Evolutionary conservation across 2,329 filamentous ascomycete genomes (phyloP), one percentile per base, ranked within the genome.

Genomic region (Beauveria sp.): DNA sequence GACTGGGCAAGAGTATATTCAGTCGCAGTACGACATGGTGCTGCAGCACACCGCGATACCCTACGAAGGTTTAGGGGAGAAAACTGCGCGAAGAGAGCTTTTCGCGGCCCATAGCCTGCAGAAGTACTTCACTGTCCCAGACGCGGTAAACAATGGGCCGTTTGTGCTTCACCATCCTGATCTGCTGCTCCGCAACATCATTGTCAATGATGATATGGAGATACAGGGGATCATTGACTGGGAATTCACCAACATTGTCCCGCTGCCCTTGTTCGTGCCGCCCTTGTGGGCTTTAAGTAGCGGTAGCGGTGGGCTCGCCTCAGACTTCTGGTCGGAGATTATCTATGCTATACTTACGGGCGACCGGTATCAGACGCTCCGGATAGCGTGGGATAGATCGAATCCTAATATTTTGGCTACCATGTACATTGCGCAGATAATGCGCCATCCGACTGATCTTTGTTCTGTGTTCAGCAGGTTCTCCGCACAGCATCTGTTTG

Each of bases 191-290:
- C 47, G 53, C 26, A 70, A 70, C 60, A 68, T 68, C 18, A 63
- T 71, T 34, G 67, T 71, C 14, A 66, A 70, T 28, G 58, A 65
- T 1, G 47, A 65, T 8, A 34, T 69, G 2, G 59, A 50, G 3
- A 67, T 71, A 20, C 61, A 55, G 18, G 66, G 63, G n/a, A 65
- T 70, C 22, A 66, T 70, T 54, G 70, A 70, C 59, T 70, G 68
- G 70, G 69, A 70, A 58, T 71, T 66, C 50, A 16, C 65, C 5
- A 20, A 43, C 22, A n/a, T 47, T 20, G 43, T 62, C n/a, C 61
- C 61, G 6, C 18, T 49, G 18, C 54, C 34, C 10, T 28, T 62
- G 4, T 54, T 47, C 42, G 28, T 34, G 7, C 56, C 65, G 3
- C 62, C 65, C n/a, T 61, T 58, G 40, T 61, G 61, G 59, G 54